phyloP scores from a whole-genome alignment of 2,329 filamentous ascomycete species.

The Botrytis squamosa region DNA sequence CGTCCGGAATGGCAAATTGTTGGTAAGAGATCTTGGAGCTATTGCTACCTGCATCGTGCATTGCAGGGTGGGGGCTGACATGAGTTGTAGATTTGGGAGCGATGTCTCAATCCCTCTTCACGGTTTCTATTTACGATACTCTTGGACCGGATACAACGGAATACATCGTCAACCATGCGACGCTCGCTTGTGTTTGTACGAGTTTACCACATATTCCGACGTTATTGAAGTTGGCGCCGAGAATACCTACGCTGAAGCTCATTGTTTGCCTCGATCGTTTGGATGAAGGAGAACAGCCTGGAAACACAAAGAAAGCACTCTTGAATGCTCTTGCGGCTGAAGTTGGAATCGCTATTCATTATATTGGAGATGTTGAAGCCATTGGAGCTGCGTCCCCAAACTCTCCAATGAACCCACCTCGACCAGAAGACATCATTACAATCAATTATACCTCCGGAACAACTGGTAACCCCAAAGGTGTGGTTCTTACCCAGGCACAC shows the following conservation, averaged over 20 bases:
- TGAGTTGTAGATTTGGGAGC: conserved; percentile 70
- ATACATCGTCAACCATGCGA: conserved; percentile 91
- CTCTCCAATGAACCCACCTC: conserved; percentile 67
- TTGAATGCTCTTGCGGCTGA: conserved; percentile 73
- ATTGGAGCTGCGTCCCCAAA: conserved; percentile 68
- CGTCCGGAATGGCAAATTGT: conserved; percentile 86
- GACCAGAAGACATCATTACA: conserved; percentile 74
- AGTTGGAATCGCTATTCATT: conserved; percentile 74
- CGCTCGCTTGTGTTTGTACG: conserved; percentile 71
- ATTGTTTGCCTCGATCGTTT: conserved; percentile 86
- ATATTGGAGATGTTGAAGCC: conserved; percentile 76
- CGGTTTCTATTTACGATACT: conserved; percentile 94
- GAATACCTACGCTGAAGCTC: conserved; percentile 77
- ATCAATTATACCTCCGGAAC: conserved; percentile 91
- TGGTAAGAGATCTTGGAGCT: conserved; percentile 46
- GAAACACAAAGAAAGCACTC: conserved; percentile 75
- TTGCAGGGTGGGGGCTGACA: conserved; percentile 22
- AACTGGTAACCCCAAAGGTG: conserved; percentile 79
- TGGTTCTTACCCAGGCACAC: conserved; percentile 77
- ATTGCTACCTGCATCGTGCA: background rate
- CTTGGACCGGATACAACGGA: conserved; percentile 88
- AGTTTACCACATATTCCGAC: conserved; percentile 79
- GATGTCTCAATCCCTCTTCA: conserved; percentile 82
- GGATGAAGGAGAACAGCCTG: conserved; percentile 72
- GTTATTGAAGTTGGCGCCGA: conserved; percentile 75